phyloP scores from a whole-genome alignment of 2,329 filamentous ascomycete species.

The Sporothrix pallida region DNA sequence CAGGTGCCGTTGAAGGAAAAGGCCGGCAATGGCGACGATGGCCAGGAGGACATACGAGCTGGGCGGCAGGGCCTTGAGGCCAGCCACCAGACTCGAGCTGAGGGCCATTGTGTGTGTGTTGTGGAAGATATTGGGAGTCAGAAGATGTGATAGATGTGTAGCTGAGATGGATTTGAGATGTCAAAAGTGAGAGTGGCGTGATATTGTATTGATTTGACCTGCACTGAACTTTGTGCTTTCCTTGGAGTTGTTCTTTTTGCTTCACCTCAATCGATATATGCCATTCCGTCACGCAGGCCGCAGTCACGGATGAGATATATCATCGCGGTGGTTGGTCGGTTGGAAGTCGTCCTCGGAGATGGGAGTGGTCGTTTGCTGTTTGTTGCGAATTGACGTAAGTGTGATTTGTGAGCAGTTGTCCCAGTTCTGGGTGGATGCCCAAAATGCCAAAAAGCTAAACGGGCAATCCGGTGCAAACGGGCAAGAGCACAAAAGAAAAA shows the following conservation, averaged over 20 bases:
- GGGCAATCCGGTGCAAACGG: no score
- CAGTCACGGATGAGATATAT: slow-evolving; percentile 18
- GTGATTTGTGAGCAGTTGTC: no score
- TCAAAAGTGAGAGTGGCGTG: background rate
- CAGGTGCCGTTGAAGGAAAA: background rate
- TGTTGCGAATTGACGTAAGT: no score
- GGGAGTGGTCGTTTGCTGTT: background rate
- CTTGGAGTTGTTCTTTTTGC: background rate
- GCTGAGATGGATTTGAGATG: background rate
- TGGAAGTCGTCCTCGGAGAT: no score
- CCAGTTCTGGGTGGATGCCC: no score
- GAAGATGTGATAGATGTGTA: background rate
- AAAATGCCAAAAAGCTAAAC: no score
- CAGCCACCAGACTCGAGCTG: background rate
- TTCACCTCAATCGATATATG: slow-evolving; percentile 1
- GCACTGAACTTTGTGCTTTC: background rate
- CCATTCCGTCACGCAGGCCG: background rate
- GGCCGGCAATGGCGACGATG: background rate
- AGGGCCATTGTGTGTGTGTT: background rate
- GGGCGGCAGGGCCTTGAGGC: background rate
- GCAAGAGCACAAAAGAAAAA: no score
- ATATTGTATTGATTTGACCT: background rate
- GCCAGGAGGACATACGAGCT: background rate
- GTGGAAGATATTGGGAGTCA: background rate
- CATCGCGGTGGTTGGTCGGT: slow-evolving; percentile 19